phyloP scores from a whole-genome alignment of 805 yeast genomes.

The Teunomyces panamensis region DNA sequence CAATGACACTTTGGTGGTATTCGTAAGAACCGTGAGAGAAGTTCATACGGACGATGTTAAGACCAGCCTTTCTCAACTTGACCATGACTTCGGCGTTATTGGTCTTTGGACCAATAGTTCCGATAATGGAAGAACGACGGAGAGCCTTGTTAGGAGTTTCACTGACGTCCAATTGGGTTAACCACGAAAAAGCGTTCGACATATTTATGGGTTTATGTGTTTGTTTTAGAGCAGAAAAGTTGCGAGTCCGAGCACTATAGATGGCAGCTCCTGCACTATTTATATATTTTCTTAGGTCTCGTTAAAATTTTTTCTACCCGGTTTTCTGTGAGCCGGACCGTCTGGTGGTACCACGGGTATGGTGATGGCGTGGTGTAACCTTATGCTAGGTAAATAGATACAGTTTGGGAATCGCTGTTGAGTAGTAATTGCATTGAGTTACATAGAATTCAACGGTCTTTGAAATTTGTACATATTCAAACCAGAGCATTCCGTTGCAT shows the following conservation, averaged over 20 bases:
- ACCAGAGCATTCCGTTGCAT: neutral
- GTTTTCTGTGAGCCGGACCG: slow-evolving; percentile 9
- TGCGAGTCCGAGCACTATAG: neutral
- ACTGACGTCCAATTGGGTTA: slow-evolving; percentile 69
- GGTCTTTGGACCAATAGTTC: slow-evolving; percentile 98
- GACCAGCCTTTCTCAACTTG: slow-evolving; percentile 92
- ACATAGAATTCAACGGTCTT: no score
- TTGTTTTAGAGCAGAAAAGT: neutral
- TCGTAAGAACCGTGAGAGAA: slow-evolving; percentile 98
- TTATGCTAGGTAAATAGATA: neutral
- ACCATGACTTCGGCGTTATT: slow-evolving; percentile 82
- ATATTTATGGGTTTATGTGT: slow-evolving; percentile 15
- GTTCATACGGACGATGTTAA: slow-evolving; percentile 98
- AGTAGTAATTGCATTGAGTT: no score
- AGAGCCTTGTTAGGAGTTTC: slow-evolving; percentile 72
- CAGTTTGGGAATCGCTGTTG: neutral
- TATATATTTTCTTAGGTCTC: slow-evolving; percentile 4
- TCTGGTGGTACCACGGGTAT: slow-evolving; percentile 4
- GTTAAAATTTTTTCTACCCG: slow-evolving; percentile 10
- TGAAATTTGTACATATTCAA: neutral
- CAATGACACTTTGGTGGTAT: slow-evolving; percentile 95
- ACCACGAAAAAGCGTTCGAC: slow-evolving; percentile 68
- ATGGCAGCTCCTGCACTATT: slow-evolving; percentile 2
- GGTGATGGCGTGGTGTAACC: neutral
- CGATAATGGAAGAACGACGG: slow-evolving; percentile 96